Evolutionary conservation across 1,284 basidiomycete species (phyloP).

Genomic region (Fomitiporia mediterranea): DNA sequence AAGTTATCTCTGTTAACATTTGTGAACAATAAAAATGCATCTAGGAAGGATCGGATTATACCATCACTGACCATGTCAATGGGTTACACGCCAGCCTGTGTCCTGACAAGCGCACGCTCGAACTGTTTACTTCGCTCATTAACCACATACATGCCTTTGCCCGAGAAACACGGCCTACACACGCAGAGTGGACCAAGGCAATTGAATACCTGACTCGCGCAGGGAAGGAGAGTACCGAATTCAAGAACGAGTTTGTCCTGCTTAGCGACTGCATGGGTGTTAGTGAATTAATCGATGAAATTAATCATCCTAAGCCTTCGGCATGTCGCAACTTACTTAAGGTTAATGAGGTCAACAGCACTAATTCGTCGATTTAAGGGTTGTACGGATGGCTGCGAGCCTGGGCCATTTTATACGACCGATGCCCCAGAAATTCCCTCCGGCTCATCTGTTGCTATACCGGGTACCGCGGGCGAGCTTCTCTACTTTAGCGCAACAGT

Average conservation of each 20-base stretch:
- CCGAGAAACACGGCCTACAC: slow-evolving; percentile 35
- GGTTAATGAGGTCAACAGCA: not conserved
- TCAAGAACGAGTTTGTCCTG: slow-evolving; percentile 40
- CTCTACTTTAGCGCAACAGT: slow-evolving; percentile 35
- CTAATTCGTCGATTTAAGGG: slow-evolving; percentile 24
- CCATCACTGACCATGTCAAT: slow-evolving; percentile 25
- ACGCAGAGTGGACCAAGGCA: slow-evolving; percentile 36
- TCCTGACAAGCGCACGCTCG: slow-evolving; percentile 33
- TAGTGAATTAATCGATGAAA: slow-evolving; percentile 37
- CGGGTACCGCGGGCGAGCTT: slow-evolving; percentile 32
- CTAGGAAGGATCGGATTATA: slow-evolving; percentile 16
- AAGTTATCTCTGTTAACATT: not conserved
- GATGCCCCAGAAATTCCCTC: slow-evolving; percentile 35
- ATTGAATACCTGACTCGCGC: slow-evolving; percentile 34
- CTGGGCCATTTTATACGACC: slow-evolving; percentile 37
- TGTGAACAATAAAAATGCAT: not conserved
- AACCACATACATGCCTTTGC: slow-evolving; percentile 38
- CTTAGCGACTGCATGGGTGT: slow-evolving; percentile 38
- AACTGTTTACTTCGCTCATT: slow-evolving; percentile 35
- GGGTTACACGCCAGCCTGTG: slow-evolving; percentile 32
- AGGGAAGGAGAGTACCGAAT: slow-evolving; percentile 36
- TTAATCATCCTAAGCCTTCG: slow-evolving; percentile 35
- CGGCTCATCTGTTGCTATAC: slow-evolving; percentile 33
- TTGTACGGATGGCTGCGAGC: slow-evolving; percentile 37
- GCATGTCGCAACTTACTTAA: slow-evolving; percentile 22